Conservation (phyloP, 1,139 yeast species). For the Eremothecium coryli region DNA sequence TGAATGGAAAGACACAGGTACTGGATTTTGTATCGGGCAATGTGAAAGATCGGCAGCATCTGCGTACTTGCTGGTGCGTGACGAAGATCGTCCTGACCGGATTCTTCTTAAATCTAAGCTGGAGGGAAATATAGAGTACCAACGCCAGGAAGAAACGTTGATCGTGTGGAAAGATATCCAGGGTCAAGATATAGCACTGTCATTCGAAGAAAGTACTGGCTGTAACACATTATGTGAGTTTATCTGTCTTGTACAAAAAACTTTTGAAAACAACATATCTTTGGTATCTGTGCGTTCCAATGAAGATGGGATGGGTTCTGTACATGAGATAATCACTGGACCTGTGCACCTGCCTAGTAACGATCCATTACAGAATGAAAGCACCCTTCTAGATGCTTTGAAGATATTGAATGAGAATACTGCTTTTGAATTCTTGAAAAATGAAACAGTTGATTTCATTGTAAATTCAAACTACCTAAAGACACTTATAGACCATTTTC, state of each 20-base stretch:
- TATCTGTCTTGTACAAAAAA: conserved; percentile 57
- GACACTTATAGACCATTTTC: conserved; percentile 45
- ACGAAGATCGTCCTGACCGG: conserved; percentile 55
- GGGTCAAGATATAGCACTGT: conserved; percentile 77
- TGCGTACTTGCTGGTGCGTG: conserved; percentile 60
- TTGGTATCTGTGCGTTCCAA: conserved; percentile 61
- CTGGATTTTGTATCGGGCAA: conserved; percentile 61
- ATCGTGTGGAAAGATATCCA: conserved; percentile 86
- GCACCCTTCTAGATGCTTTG: conserved; percentile 41
- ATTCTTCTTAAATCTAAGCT: conserved; percentile 56
- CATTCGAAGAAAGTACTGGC: conserved; percentile 88
- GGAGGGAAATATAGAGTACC: conserved; percentile 73
- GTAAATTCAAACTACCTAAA: conserved; percentile 44
- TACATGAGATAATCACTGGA: conserved; percentile 65
- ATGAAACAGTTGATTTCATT: conserved; percentile 43
- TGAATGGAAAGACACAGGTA: conserved; percentile 88
- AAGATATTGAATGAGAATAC: conserved; percentile 50
- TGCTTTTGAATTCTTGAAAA: conserved; percentile 47
- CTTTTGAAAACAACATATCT: conserved; percentile 58
- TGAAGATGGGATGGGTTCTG: conserved; percentile 37
- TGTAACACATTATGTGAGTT: conserved; percentile 80
- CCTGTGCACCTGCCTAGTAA: conserved; percentile 60
- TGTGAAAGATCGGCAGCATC: conserved; percentile 11
- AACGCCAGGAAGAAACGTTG: conserved; percentile 86
- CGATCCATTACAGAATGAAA: conserved; percentile 38